phyloP scores from a whole-genome alignment of 2,329 filamentous ascomycete genomes.

The Cladophialophora chaetospira region DNA sequence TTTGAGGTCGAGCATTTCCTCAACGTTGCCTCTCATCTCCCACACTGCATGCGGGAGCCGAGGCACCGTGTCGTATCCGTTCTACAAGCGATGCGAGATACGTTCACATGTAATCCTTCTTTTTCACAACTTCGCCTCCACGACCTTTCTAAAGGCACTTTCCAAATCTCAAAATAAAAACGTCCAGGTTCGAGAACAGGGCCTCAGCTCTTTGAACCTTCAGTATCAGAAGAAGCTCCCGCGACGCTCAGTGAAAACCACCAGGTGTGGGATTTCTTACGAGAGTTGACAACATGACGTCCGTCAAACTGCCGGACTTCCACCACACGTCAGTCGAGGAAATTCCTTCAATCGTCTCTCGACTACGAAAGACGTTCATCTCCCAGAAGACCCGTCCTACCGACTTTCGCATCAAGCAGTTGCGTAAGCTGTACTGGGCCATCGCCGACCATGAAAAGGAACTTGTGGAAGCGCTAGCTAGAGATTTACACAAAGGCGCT shows the following conservation, averaged over 20 bases:
- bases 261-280: background rate
- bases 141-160: no score
- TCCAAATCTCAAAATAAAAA: no score
- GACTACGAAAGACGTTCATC: constrained; percentile 68
- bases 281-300: constrained; percentile 35
- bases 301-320: constrained; percentile 48
- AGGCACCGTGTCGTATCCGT: no score
- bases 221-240: no score
- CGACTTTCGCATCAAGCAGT: constrained; percentile 78
- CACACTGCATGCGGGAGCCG: no score
- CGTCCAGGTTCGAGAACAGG: no score
- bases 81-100: no score
- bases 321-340: constrained; percentile 65
- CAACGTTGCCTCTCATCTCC: no score
- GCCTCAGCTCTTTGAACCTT: no score
- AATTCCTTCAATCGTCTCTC: constrained; percentile 64
- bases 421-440: constrained; percentile 94
- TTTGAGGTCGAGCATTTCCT: no score
- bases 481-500: constrained; percentile 75
- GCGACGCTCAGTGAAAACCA: background rate
- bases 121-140: no score
- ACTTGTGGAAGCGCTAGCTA: constrained; percentile 72
- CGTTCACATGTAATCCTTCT: no score
- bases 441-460: constrained; percentile 74
- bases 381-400: constrained; percentile 80